These are phyloP conservation scores for Trichoderma sp. DNA, from an alignment of 2,329 filamentous ascomycete species.

Conservation along the genomic window DNA sequence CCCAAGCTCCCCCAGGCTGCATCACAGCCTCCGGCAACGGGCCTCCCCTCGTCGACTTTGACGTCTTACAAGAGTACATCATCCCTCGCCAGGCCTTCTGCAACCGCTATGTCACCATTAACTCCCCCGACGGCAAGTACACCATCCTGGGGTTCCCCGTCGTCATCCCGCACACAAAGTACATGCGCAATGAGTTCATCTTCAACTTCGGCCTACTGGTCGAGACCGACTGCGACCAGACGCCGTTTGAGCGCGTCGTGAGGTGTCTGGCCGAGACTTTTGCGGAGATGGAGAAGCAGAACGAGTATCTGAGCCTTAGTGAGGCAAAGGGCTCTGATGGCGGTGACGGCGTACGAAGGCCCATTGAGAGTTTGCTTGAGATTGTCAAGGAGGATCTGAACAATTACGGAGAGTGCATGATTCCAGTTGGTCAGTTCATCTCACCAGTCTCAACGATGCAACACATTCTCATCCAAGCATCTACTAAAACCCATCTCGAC, in stretches of 20 bases:
- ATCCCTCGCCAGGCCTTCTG: constrained; percentile 95
- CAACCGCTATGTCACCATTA: constrained; percentile 83
- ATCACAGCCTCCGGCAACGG: constrained; percentile 49
- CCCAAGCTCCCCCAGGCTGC: constrained; percentile 63
- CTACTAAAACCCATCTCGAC: constrained; percentile 45
- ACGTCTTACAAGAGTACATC: constrained; percentile 85
- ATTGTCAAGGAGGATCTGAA: constrained; percentile 85
- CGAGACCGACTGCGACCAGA: constrained; percentile 65
- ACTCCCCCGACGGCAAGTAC: constrained; percentile 68
- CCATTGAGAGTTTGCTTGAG: constrained; percentile 82
- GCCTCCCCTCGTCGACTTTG: constrained; percentile 76
- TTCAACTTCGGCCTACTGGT: constrained; percentile 95
- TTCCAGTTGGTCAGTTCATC: constrained; percentile 76
- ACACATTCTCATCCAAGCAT: not conserved
- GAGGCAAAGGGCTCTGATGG: constrained; percentile 40
- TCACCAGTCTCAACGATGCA: not conserved
- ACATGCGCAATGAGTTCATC: constrained; percentile 93
- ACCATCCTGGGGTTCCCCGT: constrained; percentile 86
- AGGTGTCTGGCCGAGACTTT: constrained; percentile 83
- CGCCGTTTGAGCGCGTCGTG: constrained; percentile 81
- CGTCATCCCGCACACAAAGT: constrained; percentile 78
- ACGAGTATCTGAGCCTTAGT: constrained; percentile 73
- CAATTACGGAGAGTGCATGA: constrained; percentile 98
- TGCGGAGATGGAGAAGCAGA: constrained; percentile 89
- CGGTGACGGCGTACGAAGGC: constrained; percentile 54